A percentile compares a stretch with the other conserved stretches of the same genome.
These are phyloP conservation scores for Conoideocrella luteorostrata DNA, from an alignment of 2,329 filamentous ascomycete species.

Conservation along the genomic window DNA sequence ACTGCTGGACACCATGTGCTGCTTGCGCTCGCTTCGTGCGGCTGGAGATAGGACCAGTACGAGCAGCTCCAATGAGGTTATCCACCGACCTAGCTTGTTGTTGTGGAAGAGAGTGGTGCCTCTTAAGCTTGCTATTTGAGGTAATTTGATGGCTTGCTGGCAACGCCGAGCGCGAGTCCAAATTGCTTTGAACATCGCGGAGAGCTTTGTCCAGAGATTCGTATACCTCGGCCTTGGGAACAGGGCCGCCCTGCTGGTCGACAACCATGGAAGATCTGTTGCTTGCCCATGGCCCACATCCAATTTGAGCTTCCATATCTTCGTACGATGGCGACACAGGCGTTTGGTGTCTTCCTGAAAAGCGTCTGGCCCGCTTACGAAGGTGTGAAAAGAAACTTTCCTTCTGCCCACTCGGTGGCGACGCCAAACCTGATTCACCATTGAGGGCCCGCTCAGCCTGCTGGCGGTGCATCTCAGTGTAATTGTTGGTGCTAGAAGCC, in stretches of 20 bases:
- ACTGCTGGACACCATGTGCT: conserved; percentile 67
- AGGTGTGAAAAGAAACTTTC: conserved; percentile 98
- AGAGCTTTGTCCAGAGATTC: conserved; percentile 56
- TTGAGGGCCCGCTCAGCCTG: conserved; percentile 88
- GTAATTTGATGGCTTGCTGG: conserved; percentile 47
- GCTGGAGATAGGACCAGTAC: conserved; percentile 63
- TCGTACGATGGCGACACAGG: conserved; percentile 73
- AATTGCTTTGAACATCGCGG: conserved; percentile 45
- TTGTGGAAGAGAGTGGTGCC: conserved; percentile 58
- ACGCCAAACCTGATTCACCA: conserved; percentile 68
- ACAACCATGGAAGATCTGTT: conserved; percentile 80
- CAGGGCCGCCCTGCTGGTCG: conserved; percentile 48
- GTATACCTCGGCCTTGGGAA: conserved; percentile 49
- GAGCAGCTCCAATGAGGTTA: conserved; percentile 51
- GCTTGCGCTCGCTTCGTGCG: conserved; percentile 75
- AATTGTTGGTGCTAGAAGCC: conserved; percentile 87
- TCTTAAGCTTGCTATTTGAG: conserved; percentile 48
- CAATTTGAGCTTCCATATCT: conserved; percentile 87
- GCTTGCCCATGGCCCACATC: conserved; percentile 81
- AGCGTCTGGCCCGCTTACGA: conserved; percentile 81
- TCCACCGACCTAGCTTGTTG: conserved; percentile 59
- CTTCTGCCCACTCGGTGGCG: conserved; percentile 73
- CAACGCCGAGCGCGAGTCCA: conserved; percentile 40
- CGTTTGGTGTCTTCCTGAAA: conserved; percentile 85
- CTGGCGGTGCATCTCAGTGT: conserved; percentile 80